Evolutionary conservation across 139 green algal species (phyloP).

Genomic region (Closterium sp.): DNA sequence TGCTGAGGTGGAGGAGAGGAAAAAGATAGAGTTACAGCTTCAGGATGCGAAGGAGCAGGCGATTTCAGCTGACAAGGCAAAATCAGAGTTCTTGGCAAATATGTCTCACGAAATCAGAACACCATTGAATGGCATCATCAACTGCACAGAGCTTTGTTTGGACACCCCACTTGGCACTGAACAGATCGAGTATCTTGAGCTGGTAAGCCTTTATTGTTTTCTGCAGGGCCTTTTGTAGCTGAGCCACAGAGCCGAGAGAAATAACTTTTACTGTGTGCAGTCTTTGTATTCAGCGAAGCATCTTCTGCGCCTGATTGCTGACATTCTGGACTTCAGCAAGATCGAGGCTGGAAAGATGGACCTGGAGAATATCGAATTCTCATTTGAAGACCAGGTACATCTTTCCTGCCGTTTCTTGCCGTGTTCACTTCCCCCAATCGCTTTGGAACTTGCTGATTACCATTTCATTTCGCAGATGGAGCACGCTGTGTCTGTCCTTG

Average conservation of each 20-base stretch:
- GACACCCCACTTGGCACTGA: not conserved
- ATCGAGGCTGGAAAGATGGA: constrained; percentile 26
- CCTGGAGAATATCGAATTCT: constrained; percentile 13
- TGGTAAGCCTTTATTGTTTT: not conserved
- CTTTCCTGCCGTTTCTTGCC: too few species aligned
- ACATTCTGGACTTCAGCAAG: constrained; percentile 27
- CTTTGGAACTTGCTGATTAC: too few species aligned
- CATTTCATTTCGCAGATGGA: constrained; percentile 8
- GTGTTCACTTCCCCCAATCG: too few species aligned
- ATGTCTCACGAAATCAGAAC: constrained; percentile 28
- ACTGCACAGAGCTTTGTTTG: constrained; percentile 30
- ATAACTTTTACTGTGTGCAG: too few species aligned
- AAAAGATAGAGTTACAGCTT: constrained; percentile 5
- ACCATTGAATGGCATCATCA: constrained; percentile 16
- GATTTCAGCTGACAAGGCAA: constrained; percentile 4
- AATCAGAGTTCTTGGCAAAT: constrained; percentile 14
- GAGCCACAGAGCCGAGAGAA: too few species aligned
- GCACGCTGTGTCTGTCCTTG: constrained; percentile 30
- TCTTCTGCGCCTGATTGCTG: constrained; percentile 10
- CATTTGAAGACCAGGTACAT: not conserved
- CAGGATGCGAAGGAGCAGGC: constrained; percentile 1
- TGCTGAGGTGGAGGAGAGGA: not conserved
- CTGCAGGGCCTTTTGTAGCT: not conserved
- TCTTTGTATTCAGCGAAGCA: constrained; percentile 14
- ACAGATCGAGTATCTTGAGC: constrained; percentile 28